phyloP scores from a whole-genome alignment of 176 grass and related monocot species.

The Aegilops bicornis region DNA sequence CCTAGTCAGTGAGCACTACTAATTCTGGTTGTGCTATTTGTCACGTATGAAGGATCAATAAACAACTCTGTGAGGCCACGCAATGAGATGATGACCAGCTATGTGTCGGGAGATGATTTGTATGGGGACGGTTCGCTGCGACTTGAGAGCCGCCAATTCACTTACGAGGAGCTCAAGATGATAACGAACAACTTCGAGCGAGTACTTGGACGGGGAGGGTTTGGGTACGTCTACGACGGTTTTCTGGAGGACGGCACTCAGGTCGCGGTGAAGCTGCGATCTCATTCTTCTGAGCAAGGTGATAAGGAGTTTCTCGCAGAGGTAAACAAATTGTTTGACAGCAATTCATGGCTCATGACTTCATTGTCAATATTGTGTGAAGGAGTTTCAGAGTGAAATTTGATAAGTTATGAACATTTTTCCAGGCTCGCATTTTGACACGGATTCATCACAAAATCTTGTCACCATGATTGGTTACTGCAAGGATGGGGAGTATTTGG shows the following conservation, averaged over 20 bases:
- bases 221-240: not conserved
- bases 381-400: not conserved
- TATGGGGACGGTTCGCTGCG: not conserved
- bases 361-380: not conserved
- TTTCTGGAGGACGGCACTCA: not conserved
- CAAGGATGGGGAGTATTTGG: not conserved
- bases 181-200: not conserved
- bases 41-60: not conserved
- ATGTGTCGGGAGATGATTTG: not conserved
- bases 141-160: not conserved
- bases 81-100: not conserved
- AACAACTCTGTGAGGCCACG: not conserved
- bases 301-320: not conserved
- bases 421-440: not conserved
- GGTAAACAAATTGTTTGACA: not conserved
- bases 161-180: not conserved
- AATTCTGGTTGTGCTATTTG: too few relatives aligned
- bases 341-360: too few relatives aligned
- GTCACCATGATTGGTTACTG: not conserved
- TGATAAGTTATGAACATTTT: not conserved
- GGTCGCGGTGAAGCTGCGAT: not conserved
- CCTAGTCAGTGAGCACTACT: too few relatives aligned
- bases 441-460: not conserved
- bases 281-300: not conserved
- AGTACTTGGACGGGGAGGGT: not conserved